Percentiles rank a stretch among this genome's conserved stretches.
Conservation (phyloP, 2,329 filamentous ascomycete species). For the Chaetothyriales sp. region DNA sequence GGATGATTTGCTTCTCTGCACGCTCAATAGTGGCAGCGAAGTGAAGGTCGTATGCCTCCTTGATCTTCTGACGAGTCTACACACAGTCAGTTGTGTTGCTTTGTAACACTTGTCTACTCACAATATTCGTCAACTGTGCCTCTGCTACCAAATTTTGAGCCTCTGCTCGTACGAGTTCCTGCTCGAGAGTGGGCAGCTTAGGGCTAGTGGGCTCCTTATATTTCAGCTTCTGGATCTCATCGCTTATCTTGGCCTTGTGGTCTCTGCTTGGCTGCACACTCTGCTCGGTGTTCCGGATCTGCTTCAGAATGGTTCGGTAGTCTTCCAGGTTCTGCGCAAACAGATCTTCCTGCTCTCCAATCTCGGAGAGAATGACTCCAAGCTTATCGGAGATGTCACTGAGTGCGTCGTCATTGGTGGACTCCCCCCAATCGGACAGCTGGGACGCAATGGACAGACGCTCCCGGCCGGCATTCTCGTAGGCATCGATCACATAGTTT, state of each 20-base stretch:
- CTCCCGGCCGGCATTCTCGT: constrained; percentile 75
- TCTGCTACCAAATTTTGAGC: constrained; percentile 93
- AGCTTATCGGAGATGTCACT: constrained; percentile 92
- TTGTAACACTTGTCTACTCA: constrained; percentile 33
- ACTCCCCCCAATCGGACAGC: constrained; percentile 92
- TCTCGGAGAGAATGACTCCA: constrained; percentile 78
- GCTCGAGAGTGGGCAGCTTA: constrained; percentile 72
- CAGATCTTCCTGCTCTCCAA: constrained; percentile 82
- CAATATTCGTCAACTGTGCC: constrained; percentile 88
- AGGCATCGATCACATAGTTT: constrained; percentile 72
- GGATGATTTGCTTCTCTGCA: constrained; percentile 89
- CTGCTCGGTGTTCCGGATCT: constrained; percentile 88
- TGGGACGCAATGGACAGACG: constrained; percentile 74
- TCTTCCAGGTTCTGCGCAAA: constrained; percentile 84
- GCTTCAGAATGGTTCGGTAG: constrained; percentile 67
- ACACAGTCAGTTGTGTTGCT: not conserved
- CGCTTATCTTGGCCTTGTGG: constrained; percentile 70
- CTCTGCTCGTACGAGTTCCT: constrained; percentile 91
- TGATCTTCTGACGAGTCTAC: constrained; percentile 87
- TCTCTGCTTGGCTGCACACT: constrained; percentile 88
- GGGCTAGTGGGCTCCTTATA: constrained; percentile 79
- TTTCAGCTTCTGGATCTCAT: constrained; percentile 86
- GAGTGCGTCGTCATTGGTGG: constrained; percentile 72
- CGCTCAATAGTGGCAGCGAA: constrained; percentile 87
- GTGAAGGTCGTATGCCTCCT: constrained; percentile 82